Evolutionary conservation across 2,329 filamentous ascomycete genomes (phyloP).

Genomic region (Rhytidhysteron rufulum): DNA sequence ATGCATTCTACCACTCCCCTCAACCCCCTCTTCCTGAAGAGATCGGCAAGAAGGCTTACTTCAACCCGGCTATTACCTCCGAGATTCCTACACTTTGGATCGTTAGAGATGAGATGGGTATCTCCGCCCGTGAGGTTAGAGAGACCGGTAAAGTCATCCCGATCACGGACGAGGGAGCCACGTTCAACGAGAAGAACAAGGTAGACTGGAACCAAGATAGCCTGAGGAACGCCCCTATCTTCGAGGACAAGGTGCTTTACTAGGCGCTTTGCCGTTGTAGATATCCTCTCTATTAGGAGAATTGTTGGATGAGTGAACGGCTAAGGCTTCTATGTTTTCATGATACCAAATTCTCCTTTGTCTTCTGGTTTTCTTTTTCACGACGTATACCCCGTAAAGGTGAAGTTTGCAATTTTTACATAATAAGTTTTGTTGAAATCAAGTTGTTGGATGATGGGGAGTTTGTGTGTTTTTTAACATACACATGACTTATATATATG

Average conservation of each 20-base stretch:
- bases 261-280: too few species aligned
- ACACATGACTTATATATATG: too few species aligned
- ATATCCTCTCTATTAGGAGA: too few species aligned
- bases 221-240: conserved; percentile 42
- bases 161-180: conserved; percentile 45
- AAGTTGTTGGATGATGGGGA: too few species aligned
- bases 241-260: conserved; percentile 34
- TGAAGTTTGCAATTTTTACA: too few species aligned
- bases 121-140: conserved; percentile 39
- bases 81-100: conserved; percentile 46
- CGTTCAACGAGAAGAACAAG: conserved; percentile 43
- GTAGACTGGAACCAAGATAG: conserved; percentile 42
- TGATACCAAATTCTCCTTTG: too few species aligned
- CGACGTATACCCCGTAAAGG: too few species aligned
- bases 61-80: conserved; percentile 42
- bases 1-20: conserved; percentile 28
- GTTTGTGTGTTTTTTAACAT: too few species aligned
- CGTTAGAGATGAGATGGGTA: conserved; percentile 41
- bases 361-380: too few species aligned
- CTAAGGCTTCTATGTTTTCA: too few species aligned
- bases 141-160: conserved; percentile 37
- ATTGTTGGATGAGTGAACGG: too few species aligned
- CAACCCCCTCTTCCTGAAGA: conserved; percentile 28
- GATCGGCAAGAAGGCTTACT: conserved; percentile 40
- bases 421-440: too few species aligned